phyloP scores from a whole-genome alignment of 1,139 yeast genomes.

The Saccharomyces hybrid region DNA sequence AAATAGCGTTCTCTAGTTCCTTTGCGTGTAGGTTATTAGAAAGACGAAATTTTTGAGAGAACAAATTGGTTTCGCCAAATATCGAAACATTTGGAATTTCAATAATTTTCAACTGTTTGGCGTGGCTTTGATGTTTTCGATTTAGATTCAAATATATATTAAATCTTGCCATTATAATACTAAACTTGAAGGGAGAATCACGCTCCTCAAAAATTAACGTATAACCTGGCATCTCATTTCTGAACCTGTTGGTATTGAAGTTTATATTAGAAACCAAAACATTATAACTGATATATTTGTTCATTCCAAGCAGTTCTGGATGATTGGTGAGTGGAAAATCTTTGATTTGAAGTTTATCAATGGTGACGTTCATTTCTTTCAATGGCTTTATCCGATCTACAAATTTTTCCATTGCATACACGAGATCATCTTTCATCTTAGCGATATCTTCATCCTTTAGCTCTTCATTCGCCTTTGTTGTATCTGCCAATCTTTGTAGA shows the following conservation, averaged over 20 bases:
- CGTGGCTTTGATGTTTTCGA: constrained; percentile 15
- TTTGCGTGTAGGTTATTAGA: constrained; percentile 31
- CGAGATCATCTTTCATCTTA: constrained; percentile 8
- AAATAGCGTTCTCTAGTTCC: constrained; percentile 42
- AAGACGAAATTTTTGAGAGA: constrained; percentile 39
- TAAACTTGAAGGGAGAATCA: constrained; percentile 49
- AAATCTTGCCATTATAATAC: constrained; percentile 36
- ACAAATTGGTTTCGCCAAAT: constrained; percentile 48
- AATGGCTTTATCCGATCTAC: constrained; percentile 10
- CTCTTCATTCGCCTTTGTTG: background rate
- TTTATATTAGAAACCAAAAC: constrained; percentile 24
- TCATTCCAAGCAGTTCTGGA: constrained; percentile 16
- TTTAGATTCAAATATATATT: constrained; percentile 38
- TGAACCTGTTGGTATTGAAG: constrained; percentile 25
- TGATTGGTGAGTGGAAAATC: constrained; percentile 20
- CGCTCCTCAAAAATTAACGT: constrained; percentile 45
- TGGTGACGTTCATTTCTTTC: constrained; percentile 16
- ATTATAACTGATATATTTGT: constrained; percentile 18
- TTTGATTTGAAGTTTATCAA: constrained; percentile 20
- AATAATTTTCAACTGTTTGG: constrained; percentile 36
- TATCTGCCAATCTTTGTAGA: background rate
- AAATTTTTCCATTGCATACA: constrained; percentile 9
- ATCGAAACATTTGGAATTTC: constrained; percentile 47
- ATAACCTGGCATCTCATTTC: constrained; percentile 46
- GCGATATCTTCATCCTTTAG: constrained; percentile 4